Evolutionary conservation across 108 stramenopile species (phyloP).

Genomic region (Mediolabrus comicus): DNA sequence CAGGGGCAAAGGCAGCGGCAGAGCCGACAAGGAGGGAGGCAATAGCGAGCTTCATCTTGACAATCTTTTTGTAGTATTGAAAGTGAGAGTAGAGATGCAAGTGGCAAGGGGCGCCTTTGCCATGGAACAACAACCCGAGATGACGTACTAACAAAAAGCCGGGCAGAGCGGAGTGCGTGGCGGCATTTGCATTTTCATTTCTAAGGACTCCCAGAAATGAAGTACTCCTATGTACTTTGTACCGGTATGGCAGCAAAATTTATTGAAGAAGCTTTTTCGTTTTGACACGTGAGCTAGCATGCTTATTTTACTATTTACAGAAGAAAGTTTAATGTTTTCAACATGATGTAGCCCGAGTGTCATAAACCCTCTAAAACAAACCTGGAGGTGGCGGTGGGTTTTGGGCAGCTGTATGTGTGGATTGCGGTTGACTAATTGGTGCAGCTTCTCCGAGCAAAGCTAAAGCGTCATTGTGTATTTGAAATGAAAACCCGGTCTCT

Average conservation of each 20-base stretch:
- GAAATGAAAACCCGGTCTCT: constrained; percentile 46
- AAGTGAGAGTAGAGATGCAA: not conserved
- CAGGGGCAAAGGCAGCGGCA: constrained; percentile 43
- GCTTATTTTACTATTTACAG: not conserved
- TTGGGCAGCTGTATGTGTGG: constrained; percentile 17
- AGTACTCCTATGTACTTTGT: no score
- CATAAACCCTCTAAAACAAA: constrained; percentile 10
- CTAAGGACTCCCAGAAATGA: no score
- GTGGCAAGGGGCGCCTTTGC: no score
- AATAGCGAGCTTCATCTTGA: constrained; percentile 39
- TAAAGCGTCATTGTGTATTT: constrained; percentile 79
- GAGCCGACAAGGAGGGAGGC: constrained; percentile 36
- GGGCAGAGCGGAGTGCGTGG: not conserved
- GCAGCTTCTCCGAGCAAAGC: constrained; percentile 46
- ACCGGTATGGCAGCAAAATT: no score
- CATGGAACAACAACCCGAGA: not conserved
- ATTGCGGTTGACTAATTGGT: constrained; percentile 7
- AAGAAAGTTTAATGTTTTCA: not conserved
- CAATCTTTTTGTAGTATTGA: not conserved
- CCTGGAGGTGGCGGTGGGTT: constrained; percentile 34
- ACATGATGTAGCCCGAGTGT: not conserved
- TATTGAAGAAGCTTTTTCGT: no score
- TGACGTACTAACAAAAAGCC: not conserved
- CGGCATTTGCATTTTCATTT: not conserved
- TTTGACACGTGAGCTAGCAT: no score